phyloP scores from a whole-genome alignment of 169 alveolate species.

The Eimeria brunetti region DNA sequence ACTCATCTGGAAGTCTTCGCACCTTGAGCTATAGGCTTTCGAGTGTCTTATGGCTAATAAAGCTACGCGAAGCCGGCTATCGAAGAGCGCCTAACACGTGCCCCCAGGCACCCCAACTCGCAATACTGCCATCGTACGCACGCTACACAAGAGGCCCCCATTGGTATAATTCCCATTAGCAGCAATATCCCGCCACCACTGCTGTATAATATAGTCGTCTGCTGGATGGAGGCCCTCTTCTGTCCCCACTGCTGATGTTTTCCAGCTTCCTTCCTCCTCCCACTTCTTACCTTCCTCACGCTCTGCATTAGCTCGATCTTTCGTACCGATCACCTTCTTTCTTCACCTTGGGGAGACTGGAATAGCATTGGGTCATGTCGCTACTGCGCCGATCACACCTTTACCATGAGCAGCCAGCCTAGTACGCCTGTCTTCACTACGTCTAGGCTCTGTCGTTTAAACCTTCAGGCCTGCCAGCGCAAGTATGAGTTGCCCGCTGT shows the following conservation, averaged over 20 bases:
- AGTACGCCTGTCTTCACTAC: neutral
- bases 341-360: neutral
- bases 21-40: neutral
- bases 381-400: neutral
- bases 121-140: neutral
- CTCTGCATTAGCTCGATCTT: neutral
- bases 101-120: neutral
- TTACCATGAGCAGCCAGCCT: neutral
- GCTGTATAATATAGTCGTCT: neutral
- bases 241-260: neutral
- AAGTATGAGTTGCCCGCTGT: neutral
- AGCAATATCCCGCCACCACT: neutral
- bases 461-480: neutral
- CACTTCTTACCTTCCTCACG: neutral
- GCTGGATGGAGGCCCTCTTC: neutral
- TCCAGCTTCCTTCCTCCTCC: neutral
- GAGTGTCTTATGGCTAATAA: neutral
- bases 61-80: neutral
- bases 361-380: neutral
- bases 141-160: neutral
- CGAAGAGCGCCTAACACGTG: neutral
- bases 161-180: neutral
- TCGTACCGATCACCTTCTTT: neutral
- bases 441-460: neutral
- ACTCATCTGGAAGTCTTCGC: neutral